A percentile compares a stretch with the other conserved stretches of the same genome.
Conservation (phyloP, 352 stramenopile species). For the Pythium vanterpoolii region DNA sequence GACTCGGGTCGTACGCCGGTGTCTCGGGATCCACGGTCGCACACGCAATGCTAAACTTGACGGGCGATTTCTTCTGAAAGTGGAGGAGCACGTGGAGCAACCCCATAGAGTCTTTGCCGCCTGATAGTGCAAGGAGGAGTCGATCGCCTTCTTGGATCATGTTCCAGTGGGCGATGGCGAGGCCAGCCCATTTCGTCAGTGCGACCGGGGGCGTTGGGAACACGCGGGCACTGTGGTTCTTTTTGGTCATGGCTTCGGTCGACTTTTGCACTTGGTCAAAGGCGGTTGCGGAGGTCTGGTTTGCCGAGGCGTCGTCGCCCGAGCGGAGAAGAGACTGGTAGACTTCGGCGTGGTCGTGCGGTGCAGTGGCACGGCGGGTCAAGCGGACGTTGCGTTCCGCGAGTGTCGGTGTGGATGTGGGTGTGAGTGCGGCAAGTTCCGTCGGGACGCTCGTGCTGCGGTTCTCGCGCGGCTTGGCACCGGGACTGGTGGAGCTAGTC, state of each 20-base stretch:
- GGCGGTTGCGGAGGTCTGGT: constrained; percentile 2
- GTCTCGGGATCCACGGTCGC: constrained; percentile 95
- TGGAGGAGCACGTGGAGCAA: constrained; percentile 93
- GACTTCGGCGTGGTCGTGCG: not conserved
- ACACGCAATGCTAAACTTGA: constrained; percentile 92
- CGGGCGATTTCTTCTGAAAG: constrained; percentile 84
- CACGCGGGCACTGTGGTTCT: constrained; percentile 29
- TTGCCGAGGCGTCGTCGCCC: constrained; percentile 8
- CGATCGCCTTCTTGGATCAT: constrained; percentile 94
- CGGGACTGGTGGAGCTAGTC: not conserved
- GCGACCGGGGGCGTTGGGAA: constrained; percentile 42
- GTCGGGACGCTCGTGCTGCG: constrained; percentile 1
- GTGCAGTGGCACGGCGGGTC: constrained; percentile 5
- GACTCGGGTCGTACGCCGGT: constrained; percentile 91
- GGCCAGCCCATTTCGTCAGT: constrained; percentile 40
- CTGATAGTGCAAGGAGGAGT: constrained; percentile 91
- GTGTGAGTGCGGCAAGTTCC: not conserved
- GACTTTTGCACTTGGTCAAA: constrained; percentile 26
- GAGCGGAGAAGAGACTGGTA: constrained; percentile 21
- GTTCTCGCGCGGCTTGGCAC: not conserved
- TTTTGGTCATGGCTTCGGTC: constrained; percentile 25
- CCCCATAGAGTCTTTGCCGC: constrained; percentile 95
- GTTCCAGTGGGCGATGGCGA: constrained; percentile 88
- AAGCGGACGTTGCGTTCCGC: not conserved
- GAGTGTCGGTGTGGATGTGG: too few species aligned